These are phyloP conservation scores for Capronia epimyces DNA, from an alignment of 2,329 filamentous ascomycete species.

Conservation along the genomic window DNA sequence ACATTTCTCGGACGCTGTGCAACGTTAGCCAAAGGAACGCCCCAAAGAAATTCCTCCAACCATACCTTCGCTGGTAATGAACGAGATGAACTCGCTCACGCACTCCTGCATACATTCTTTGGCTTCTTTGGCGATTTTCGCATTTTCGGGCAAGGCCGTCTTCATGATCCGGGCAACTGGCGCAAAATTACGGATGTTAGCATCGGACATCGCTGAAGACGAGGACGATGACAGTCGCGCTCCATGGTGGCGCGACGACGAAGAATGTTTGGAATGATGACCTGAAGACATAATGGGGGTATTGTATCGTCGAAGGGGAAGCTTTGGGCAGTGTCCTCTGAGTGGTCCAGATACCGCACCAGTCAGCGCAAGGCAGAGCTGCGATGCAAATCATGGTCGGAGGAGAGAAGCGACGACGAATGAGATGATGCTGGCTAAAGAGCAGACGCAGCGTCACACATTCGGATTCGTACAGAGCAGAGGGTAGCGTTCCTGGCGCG, in stretches of 20 bases:
- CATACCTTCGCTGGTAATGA: conserved; percentile 96
- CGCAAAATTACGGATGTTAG: conserved; percentile 91
- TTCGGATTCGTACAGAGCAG: conserved; percentile 23
- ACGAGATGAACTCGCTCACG: conserved; percentile 99
- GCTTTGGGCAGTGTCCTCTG: conserved; percentile 15
- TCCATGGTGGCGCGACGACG: conserved; percentile 31
- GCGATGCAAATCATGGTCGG: conserved; percentile 44
- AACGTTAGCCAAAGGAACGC: conserved; percentile 19
- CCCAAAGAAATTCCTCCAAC: conserved; percentile 10
- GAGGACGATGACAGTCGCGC: conserved; percentile 43
- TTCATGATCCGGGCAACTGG: conserved; percentile 99
- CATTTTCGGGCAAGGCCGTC: conserved; percentile 91
- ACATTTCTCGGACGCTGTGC: conserved; percentile 90
- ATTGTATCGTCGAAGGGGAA: conserved; percentile 12
- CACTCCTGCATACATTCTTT: conserved; percentile 99
- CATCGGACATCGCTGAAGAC: conserved; percentile 54
- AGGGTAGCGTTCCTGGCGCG: conserved; percentile 25
- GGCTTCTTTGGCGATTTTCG: conserved; percentile 97
- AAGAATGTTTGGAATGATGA: conserved; percentile 17
- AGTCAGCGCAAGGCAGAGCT: conserved; percentile 23
- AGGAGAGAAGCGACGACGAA: conserved; percentile 36
- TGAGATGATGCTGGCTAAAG: conserved; percentile 30
- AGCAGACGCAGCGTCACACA: conserved; percentile 25
- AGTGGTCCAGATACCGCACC: conserved; percentile 28
- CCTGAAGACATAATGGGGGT: conserved; percentile 27